phyloP scores from a whole-genome alignment of 2,329 filamentous ascomycete genomes.

The Tolypocladium capitatum region DNA sequence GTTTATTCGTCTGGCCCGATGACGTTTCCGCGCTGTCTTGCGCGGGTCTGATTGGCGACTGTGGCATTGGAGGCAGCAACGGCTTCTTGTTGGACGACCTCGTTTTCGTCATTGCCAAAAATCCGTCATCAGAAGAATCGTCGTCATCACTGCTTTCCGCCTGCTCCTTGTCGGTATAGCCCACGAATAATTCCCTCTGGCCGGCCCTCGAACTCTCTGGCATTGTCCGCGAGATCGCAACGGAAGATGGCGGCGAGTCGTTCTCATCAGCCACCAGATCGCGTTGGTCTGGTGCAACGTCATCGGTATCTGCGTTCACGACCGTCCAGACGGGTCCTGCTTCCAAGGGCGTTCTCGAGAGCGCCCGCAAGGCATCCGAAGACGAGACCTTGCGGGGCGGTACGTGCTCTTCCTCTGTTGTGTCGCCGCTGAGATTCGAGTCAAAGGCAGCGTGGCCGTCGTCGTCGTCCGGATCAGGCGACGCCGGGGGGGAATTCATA shows the following conservation, averaged over 20 bases:
- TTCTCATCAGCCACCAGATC: not conserved
- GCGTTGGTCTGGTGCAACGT: slow-evolving; percentile 5
- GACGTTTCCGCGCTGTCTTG: slow-evolving; percentile 2
- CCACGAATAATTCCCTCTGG: not conserved
- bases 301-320: slow-evolving; percentile 24
- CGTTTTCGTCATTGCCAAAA: slow-evolving; percentile 25
- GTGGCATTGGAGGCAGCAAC: not conserved
- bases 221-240: not conserved
- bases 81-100: slow-evolving; percentile 11
- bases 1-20: not conserved
- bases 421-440: slow-evolving; percentile 22
- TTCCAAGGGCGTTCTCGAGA: slow-evolving; percentile 38
- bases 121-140: slow-evolving; percentile 26
- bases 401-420: slow-evolving; percentile 27
- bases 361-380: slow-evolving; percentile 37
- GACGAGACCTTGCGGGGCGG: slow-evolving; percentile 42
- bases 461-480: slow-evolving; percentile 12
- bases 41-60: not conserved
- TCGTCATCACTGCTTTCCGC: slow-evolving; percentile 2
- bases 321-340: slow-evolving; percentile 38
- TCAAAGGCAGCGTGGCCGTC: slow-evolving; percentile 12
- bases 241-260: not conserved
- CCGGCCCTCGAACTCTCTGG: not conserved
- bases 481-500: slow-evolving; percentile 14
- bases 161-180: not conserved